Base-by-base conservation (phyloP, 768 basidiomycete genomes). In the Suillus plorans region DNA sequence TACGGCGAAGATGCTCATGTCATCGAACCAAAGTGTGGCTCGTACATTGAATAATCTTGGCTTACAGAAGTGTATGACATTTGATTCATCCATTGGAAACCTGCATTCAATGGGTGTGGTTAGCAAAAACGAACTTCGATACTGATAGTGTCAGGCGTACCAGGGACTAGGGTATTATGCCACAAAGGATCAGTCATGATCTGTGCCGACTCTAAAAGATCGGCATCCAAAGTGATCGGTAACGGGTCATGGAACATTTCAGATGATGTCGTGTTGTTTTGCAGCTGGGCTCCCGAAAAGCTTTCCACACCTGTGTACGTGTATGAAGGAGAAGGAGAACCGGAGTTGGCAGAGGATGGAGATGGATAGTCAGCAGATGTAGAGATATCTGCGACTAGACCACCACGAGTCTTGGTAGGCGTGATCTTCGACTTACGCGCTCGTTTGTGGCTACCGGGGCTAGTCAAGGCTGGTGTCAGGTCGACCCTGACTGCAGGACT, bases 201-300 rank as follows among this genome's bases (percentile, higher is more conserved):
- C 68, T 88, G 86, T 70, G 89, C 83, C 31, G 86, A 85, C 61
- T 88, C 84, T 73, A 89, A 69, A 34, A 89, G 82, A 47, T 86
- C 85, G 20, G 80, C 77, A 68, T 90, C 86, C 68, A 86, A 87
- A 2, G 82, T 81, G 68, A 89, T 78, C 14, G 57, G 57, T 42
- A 59, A 28, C 25, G 84, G 80, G 1, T 85, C 80, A 44, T 84
- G 80, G 76, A 86, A 85, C 68, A 84, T 81, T 28, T 76, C 73
- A 4, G 70, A 16, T 4, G 82, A 53, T 55, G 39, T 20, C 57
- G 10, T 1, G 18, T 41, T 10, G 25, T 42, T 39, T 13, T 41
- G 57, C 18, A 25, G 3, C 22, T 18, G 57, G 9, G 25, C 9
- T 18, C 18, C 39, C 9, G 18, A 25, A 22, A 42, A 59, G 22